phyloP scores from a whole-genome alignment of 2,329 filamentous ascomycete species.

The Truncatella angustata region DNA sequence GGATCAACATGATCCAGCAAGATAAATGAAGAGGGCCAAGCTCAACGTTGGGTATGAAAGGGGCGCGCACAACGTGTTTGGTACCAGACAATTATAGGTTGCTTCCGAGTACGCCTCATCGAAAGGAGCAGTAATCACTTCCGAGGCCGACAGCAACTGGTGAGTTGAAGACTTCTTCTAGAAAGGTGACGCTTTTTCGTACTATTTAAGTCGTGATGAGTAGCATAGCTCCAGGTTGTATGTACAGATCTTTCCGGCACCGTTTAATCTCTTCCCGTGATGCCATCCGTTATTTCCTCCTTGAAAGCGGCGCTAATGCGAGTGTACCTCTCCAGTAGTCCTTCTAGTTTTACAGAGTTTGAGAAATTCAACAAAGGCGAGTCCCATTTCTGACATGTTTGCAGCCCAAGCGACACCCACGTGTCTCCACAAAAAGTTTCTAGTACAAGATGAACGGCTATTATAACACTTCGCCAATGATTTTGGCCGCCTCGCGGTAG shows the following conservation, averaged over 20 bases:
- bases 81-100: too few relatives aligned
- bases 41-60: too few relatives aligned
- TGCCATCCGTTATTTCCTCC: too few relatives aligned
- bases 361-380: neutral
- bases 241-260: conserved; percentile 10
- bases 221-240: conserved; percentile 9
- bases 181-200: conserved; percentile 8
- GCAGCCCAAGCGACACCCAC: neutral
- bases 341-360: conserved; percentile 4
- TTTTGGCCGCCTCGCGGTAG: conserved; percentile 96
- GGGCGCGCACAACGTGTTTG: too few relatives aligned
- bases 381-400: neutral
- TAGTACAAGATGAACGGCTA: conserved; percentile 3
- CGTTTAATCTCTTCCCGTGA: neutral
- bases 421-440: neutral
- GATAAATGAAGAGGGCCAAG: too few relatives aligned
- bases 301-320: too few relatives aligned
- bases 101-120: too few relatives aligned
- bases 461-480: conserved; percentile 92
- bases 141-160: too few relatives aligned
- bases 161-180: too few relatives aligned
- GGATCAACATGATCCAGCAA: too few relatives aligned
- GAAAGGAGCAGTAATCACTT: too few relatives aligned
- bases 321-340: neutral
- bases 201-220: neutral